Evolutionary conservation across 2,329 filamentous ascomycete genomes (phyloP), one percentile per base, ranked within the genome.

Genomic region (Aschersonia sp.): DNA sequence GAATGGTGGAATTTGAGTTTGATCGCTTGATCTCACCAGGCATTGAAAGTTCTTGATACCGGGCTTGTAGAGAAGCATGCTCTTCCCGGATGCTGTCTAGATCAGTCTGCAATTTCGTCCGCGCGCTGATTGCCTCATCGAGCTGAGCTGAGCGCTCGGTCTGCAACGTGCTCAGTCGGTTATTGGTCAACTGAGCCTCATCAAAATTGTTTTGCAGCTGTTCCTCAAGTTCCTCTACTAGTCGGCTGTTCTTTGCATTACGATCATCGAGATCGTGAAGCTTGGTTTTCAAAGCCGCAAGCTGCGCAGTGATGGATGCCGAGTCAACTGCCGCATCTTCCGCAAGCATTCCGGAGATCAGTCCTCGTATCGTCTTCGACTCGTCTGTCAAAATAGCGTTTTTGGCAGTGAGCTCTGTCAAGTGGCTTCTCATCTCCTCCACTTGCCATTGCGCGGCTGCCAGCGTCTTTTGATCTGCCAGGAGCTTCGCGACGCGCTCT

Each of bases 151-250:
- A 78, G 44, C 83, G 81, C 64, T 89, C 85, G 14, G 79, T 78
- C 59, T 88, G 83, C 45, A 90, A 72, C 44, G 85, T 82, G 46
- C 89, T 96, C 47, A 97, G 70, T 47, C 90, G 81, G 67, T 95
- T 94, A 63, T 79, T 88, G 10, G 83, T 81, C 50, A 79, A 72
- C 60, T 96, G 87, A 51, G 90, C 88, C 62, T 95, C 86, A 59
- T 98, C 92, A 65, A 88, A 98, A 67, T 92, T 96, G 61, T 77
- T 87, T 60, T 90, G 89, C 47, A 98, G 79, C 64, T 98, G 92
- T 57, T 97, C 90, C 65, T 98, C 92, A 5, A 98, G 80, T 66
- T 98, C 90, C 62, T 97, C 87, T 7, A 98, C 87, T 10, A 98
- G 72, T 29, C 87, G 81, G 42, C 86, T 85, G 64, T 92, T 94